Conservation (phyloP, 2,329 filamentous ascomycete genomes). For the Penicillium fuscoglaucum region DNA sequence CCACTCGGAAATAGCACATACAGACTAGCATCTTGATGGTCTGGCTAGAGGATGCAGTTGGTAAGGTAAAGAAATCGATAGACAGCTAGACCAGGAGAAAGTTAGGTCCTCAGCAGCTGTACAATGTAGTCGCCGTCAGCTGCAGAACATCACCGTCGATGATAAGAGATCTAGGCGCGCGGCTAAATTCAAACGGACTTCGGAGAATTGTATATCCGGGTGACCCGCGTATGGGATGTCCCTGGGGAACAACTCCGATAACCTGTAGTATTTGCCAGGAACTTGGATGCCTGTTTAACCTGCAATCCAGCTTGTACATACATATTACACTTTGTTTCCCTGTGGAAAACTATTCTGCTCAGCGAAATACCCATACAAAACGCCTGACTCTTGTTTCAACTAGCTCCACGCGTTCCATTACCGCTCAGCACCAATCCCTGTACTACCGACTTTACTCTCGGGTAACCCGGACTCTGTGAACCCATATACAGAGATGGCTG, state of each 20-base stretch:
- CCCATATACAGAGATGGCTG: slow-evolving; percentile 38
- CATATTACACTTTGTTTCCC: slow-evolving; percentile 6
- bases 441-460: not conserved
- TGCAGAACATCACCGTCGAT: slow-evolving; percentile 9
- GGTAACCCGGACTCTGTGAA: not conserved
- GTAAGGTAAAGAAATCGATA: not conserved
- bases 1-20: slow-evolving; percentile 16
- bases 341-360: not conserved
- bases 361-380: not conserved
- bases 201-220: slow-evolving; percentile 19
- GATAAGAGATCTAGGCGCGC: slow-evolving; percentile 21
- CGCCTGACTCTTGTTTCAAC: not conserved
- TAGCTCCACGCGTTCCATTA: not conserved
- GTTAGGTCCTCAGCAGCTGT: not conserved
- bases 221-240: slow-evolving; percentile 19
- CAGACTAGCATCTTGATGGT: slow-evolving; percentile 21
- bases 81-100: not conserved
- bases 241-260: slow-evolving; percentile 18
- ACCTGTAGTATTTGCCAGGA: slow-evolving; percentile 6
- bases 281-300: slow-evolving; percentile 5
- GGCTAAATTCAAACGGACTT: slow-evolving; percentile 18
- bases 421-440: not conserved
- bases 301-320: slow-evolving; percentile 19
- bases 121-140: not conserved
- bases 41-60: not conserved